Conservation (phyloP, 2,329 filamentous ascomycete species). For the Ceratocystis eucalypticola region DNA sequence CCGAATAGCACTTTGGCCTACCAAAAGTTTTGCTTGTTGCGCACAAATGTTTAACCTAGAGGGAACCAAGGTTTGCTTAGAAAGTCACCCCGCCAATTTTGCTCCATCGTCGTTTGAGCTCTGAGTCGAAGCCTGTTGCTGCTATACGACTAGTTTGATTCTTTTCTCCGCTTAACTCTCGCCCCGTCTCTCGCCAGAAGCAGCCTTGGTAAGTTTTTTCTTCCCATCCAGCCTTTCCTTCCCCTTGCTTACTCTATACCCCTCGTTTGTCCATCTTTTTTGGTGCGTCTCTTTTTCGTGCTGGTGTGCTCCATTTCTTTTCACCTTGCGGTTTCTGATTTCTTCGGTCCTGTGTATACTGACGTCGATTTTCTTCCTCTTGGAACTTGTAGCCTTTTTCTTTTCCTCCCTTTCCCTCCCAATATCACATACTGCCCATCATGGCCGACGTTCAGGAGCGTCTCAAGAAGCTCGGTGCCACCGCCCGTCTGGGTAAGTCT, state of each 20-base stretch:
- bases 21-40: constrained; percentile 7
- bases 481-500: constrained; percentile 53
- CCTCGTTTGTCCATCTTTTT: constrained; percentile 10
- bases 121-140: constrained; percentile 8
- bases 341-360: constrained; percentile 23
- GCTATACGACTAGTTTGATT: constrained; percentile 8
- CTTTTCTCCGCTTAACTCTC: constrained; percentile 11
- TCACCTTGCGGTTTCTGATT: constrained; percentile 21
- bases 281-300: constrained; percentile 5
- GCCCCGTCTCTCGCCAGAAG: constrained; percentile 11
- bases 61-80: background rate
- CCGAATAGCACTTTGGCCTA: background rate
- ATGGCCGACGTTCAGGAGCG: constrained; percentile 46
- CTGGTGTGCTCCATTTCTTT: constrained; percentile 20
- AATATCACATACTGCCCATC: constrained; percentile 25
- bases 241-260: constrained; percentile 4
- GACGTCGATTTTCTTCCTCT: constrained; percentile 24
- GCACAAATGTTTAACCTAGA: constrained; percentile 13
- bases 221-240: background rate
- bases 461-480: constrained; percentile 44
- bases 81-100: constrained; percentile 8
- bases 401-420: constrained; percentile 21
- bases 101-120: constrained; percentile 14
- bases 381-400: constrained; percentile 17
- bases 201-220: constrained; percentile 15